Percentiles rank a stretch among this genome's conserved stretches.
Conservation (phyloP, 2,329 filamentous ascomycete species). For the Xylariales sp. region DNA sequence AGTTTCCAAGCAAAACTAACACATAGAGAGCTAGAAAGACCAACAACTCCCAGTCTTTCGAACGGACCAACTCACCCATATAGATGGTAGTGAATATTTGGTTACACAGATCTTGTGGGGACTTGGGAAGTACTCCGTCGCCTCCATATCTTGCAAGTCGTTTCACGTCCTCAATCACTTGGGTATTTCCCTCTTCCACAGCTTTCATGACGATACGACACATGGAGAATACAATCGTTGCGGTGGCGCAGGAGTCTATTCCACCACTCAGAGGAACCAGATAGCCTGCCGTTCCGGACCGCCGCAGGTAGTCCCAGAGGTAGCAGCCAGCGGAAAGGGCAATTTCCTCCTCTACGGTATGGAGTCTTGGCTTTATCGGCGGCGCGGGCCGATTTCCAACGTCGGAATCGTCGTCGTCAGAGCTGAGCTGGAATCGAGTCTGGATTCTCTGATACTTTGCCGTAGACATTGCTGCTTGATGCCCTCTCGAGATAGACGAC, state of each 20-base stretch:
- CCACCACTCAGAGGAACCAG: conserved; percentile 50
- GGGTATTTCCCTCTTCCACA: conserved; percentile 35
- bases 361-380: conserved; percentile 44
- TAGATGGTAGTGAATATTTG: conserved; percentile 50
- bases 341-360: conserved; percentile 63
- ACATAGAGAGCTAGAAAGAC: too few relatives aligned
- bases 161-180: conserved; percentile 34
- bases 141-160: conserved; percentile 28
- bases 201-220: conserved; percentile 52
- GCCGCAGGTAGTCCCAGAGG: conserved; percentile 59
- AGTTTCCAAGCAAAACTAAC: too few relatives aligned
- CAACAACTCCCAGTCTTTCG: too few relatives aligned
- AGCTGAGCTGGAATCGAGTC: conserved; percentile 28
- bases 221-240: conserved; percentile 42
- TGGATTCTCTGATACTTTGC: conserved; percentile 44
- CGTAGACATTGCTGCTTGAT: conserved; percentile 49
- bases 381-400: conserved; percentile 36
- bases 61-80: too few relatives aligned
- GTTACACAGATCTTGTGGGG: conserved; percentile 55
- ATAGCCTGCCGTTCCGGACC: conserved; percentile 47
- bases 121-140: conserved; percentile 38
- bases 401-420: conserved; percentile 34
- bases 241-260: conserved; percentile 55
- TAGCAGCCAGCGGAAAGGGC: conserved; percentile 60
- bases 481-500: conserved; percentile 48